Evolutionary conservation across 345 rosid species (phyloP), one percentile per base, ranked within the genome.

Genomic region (Xanthoceras sorbifolium): DNA sequence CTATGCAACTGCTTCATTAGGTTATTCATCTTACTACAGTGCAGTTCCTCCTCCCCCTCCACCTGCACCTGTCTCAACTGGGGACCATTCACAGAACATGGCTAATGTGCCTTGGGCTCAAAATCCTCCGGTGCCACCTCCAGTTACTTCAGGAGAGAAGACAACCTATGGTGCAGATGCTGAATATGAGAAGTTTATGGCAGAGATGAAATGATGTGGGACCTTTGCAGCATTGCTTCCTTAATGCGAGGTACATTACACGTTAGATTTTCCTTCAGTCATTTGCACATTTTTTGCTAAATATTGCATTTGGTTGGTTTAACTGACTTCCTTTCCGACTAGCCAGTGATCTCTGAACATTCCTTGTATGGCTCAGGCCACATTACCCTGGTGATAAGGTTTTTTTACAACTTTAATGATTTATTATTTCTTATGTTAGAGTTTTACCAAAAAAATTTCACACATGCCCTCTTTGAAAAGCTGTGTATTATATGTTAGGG

Each of bases 101-200:
- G 85, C 83, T 67, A 90, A 83, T 84, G 88, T 82, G 60, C 95
- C 97, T 15, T 94, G 99, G 99, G 92, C 89, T 29, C 73, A 86
- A 34, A 87, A 82, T 74, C 89, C 88, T 61, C 86, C 89, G n/a
- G 80, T 76, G 66, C 88, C 81, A 28, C 89, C 91, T 4, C 75
- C 89, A 7, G 84, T 63, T 52, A 60, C 91, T 28, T 80, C 91
- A 83, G 82, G 85, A 59, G 97, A 87, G 74, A 91, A 88, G 78
- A 14, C 87, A 69, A 54, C 86, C 20, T 82, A 84, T 85, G 94
- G 90, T 81, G 87, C 90, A 36, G 98, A 97, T 82, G 85, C 93
- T 22, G 97, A 92, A 84, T 96, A 93, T 79, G 96, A 94, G 82
- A 97, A 94, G 87, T 92, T 97, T 81, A 92, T 97, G 98, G 90